Evolutionary conservation across 2,329 filamentous ascomycete species (phyloP), one percentile per base, ranked within the genome.

Genomic region (Phaeosphaeriaceae sp.): DNA sequence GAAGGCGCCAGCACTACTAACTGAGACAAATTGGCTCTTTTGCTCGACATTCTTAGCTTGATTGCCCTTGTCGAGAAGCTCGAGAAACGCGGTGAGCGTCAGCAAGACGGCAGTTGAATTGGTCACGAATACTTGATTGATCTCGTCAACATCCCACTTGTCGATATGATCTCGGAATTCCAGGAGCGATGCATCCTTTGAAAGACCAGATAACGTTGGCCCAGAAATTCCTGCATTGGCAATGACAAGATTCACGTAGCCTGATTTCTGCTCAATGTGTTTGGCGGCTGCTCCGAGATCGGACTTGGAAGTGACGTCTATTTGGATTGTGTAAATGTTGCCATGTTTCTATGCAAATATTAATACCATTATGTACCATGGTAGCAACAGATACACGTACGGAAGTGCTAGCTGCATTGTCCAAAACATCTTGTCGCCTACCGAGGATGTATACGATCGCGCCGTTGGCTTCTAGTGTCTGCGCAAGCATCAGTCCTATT

Each of bases 21-120:
- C 44, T 1, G 35, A 32, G 15, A 57, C 18, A 13, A 57, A 42
- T 26, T 54, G 50, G 9, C 43, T 51, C 20, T 40, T 49, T 29
- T 53, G 50, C 33, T 36, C 28, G 2, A 53, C 38, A 29, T 53
- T 53, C 6, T 46, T 34, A 1, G 38, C 40, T n/a, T 48, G 42
- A 53, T 75, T 75, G 5, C 74, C 70, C 4, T 64, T 70, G 7
- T 76, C 72, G 0, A 76, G 67, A n/a, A 76, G 52, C 2, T 70
- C 63, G 38, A 76, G 48, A 44, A 76, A 76, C 0, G 74, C 72
- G 1, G 74, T 44, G 2, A 70, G 61, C 0, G 73, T 75, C 41
- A 71, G 75, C 40, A 73, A 75, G 1, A 68, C 57, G 2, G 70
- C 74, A 1, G 67, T 71, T 4, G 70, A 60, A 29, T 76, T 76